phyloP scores from a whole-genome alignment of 2,329 filamentous ascomycete genomes.

The Arthrobotrys conoides region DNA sequence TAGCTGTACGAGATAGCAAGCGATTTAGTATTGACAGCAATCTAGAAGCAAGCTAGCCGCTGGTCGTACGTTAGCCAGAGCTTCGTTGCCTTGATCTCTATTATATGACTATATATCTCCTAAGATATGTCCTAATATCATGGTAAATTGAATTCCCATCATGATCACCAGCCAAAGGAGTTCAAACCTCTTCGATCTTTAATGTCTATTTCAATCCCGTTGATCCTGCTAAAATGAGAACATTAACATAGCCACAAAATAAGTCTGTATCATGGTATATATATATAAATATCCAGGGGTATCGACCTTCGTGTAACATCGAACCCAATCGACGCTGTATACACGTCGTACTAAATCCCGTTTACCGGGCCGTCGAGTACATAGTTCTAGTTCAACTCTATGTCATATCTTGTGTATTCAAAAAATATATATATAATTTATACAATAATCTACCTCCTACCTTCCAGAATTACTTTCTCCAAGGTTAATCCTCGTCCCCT shows the following conservation, averaged over 20 bases:
- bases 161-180: background rate
- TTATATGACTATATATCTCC: too few species aligned
- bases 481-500: slow-evolving; percentile 15
- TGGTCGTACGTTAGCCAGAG: too few species aligned
- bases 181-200: background rate
- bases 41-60: too few species aligned
- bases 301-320: background rate
- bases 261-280: background rate
- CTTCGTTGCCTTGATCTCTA: too few species aligned
- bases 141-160: too few species aligned
- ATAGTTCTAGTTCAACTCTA: background rate
- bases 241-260: slow-evolving; percentile 2
- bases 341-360: slow-evolving; percentile 1
- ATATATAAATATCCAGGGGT: background rate
- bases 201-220: background rate
- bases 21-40: too few species aligned
- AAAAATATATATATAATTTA: too few species aligned
- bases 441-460: background rate
- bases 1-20: too few species aligned
- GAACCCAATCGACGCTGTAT: background rate
- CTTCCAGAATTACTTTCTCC: slow-evolving; percentile 6
- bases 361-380: slow-evolving; percentile 1
- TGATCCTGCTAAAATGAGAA: background rate
- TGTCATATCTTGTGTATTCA: background rate
- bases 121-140: too few species aligned